Conservation (phyloP, 306 rosid species). For the Oemleria cerasiformis region DNA sequence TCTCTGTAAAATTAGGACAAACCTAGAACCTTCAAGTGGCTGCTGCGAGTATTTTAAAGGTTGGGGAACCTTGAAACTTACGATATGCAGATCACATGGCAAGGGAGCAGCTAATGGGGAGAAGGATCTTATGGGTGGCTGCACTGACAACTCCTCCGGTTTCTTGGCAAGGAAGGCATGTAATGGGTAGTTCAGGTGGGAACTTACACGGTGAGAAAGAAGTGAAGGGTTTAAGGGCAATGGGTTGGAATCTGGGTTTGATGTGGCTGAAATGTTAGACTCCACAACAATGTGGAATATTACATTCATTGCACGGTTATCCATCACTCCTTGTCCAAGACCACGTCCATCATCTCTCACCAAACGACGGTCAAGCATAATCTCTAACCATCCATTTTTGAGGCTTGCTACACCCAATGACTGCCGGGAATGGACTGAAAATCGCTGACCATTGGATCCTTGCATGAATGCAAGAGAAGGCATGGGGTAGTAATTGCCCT, state of each 20-base stretch:
- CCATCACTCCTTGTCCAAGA: conserved; percentile 96
- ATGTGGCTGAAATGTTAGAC: conserved; percentile 55
- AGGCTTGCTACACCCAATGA: conserved; percentile 94
- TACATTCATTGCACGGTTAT: conserved; percentile 79
- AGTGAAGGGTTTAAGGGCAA: conserved; percentile 74
- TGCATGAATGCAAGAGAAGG: conserved; percentile 88
- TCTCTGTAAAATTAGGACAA: conserved; percentile 66
- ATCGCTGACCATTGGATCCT: conserved; percentile 73
- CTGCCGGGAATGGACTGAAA: conserved; percentile 87
- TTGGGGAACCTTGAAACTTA: conserved; percentile 83
- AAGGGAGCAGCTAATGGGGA: conserved; percentile 73
- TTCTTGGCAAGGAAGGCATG: conserved; percentile 78
- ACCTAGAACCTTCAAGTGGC: conserved; percentile 52
- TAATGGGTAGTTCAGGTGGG: conserved; percentile 85
- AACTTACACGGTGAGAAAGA: conserved; percentile 65
- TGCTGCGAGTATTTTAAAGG: conserved; percentile 68
- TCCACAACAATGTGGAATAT: conserved; percentile 79
- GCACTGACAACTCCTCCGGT: conserved; percentile 48
- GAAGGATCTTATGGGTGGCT: conserved; percentile 66
- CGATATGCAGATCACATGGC: conserved; percentile 94
- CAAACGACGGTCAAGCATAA: conserved; percentile 96
- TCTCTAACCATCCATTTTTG: conserved; percentile 86
- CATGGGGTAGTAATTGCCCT: conserved; percentile 96
- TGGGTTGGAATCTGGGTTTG: conserved; percentile 50
- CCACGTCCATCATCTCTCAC: conserved; percentile 93